phyloP scores from a whole-genome alignment of 116 monocot genomes.

The Iris pallida region DNA sequence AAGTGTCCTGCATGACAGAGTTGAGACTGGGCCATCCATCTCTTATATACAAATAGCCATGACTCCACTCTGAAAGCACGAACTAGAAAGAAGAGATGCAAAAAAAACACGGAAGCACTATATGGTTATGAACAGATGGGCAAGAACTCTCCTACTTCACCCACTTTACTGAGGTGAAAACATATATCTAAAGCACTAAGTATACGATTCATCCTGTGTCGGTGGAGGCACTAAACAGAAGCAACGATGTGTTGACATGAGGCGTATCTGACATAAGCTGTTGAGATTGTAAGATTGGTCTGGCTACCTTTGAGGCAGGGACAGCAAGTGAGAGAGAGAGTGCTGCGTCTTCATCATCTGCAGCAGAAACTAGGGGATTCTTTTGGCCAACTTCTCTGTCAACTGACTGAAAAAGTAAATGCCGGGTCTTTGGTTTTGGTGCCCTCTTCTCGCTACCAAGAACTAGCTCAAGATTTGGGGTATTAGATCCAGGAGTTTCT shows the following conservation, averaged over 20 bases:
- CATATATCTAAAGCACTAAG: slow-evolving; percentile 24
- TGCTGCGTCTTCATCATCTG: slow-evolving; percentile 37
- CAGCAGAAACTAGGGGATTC: slow-evolving; percentile 3
- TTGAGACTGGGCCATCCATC: slow-evolving; percentile 1
- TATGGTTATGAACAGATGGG: slow-evolving; percentile 29
- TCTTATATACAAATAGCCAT: slow-evolving; percentile 15
- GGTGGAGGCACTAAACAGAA: slow-evolving; percentile 46
- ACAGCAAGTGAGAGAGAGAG: slow-evolving; percentile 57
- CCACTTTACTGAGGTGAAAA: slow-evolving; percentile 4
- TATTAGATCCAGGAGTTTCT: slow-evolving; percentile 5
- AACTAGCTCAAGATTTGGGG: slow-evolving; percentile 46
- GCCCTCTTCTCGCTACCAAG: slow-evolving; percentile 22
- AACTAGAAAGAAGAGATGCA: not conserved
- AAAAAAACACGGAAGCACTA: not conserved
- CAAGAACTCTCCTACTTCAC: slow-evolving; percentile 4
- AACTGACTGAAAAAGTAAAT: no score
- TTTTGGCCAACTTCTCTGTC: not conserved
- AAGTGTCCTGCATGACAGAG: not conserved
- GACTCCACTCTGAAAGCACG: not conserved
- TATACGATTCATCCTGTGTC: slow-evolving; percentile 2
- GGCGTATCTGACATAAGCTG: slow-evolving; percentile 16
- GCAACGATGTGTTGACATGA: slow-evolving; percentile 28
- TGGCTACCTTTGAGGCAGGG: slow-evolving; percentile 18
- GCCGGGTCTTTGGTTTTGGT: no score
- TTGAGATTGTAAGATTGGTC: slow-evolving; percentile 12